A percentile compares a stretch with the other conserved stretches of the same genome.
Evolutionary conservation across 1,284 basidiomycete genomes (phyloP).

Genomic region (Tranzscheliella williamsii): DNA sequence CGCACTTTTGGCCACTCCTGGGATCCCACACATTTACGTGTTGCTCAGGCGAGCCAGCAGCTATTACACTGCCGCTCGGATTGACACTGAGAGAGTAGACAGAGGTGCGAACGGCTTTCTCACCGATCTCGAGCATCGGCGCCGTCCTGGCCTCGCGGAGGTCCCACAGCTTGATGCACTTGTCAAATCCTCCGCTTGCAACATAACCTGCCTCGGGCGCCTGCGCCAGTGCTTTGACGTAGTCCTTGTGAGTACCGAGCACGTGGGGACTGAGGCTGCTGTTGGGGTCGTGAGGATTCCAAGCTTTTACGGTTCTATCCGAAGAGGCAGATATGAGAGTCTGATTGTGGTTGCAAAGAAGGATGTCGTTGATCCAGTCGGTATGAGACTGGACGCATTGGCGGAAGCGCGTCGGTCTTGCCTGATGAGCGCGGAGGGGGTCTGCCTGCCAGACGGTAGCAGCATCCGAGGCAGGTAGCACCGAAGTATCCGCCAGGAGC

Average conservation of each 20-base stretch:
- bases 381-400: slow-evolving; percentile 63
- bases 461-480: slow-evolving; percentile 2
- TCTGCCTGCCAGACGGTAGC: slow-evolving; percentile 39
- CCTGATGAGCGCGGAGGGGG: slow-evolving; percentile 15
- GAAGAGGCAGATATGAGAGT: slow-evolving; percentile 94
- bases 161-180: slow-evolving; percentile 86
- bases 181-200: slow-evolving; percentile 94
- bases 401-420: slow-evolving; percentile 23
- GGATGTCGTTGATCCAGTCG: slow-evolving; percentile 95
- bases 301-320: slow-evolving; percentile 90
- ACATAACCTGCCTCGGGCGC: slow-evolving; percentile 46
- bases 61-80: slow-evolving; percentile 77
- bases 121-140: slow-evolving; percentile 48
- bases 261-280: slow-evolving; percentile 68
- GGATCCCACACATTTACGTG: slow-evolving; percentile 93
- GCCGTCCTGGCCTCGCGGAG: slow-evolving; percentile 46
- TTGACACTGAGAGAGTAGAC: slow-evolving; percentile 64
- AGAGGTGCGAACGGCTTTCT: slow-evolving; percentile 29
- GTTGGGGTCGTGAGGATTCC: slow-evolving; percentile 78
- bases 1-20: slow-evolving; percentile 62
- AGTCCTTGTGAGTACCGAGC: slow-evolving; percentile 87
- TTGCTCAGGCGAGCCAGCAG: slow-evolving; percentile 86
- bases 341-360: slow-evolving; percentile 89
- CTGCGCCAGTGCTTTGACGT: slow-evolving; percentile 74
- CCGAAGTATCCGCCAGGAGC: slow-evolving; percentile 19